Percentiles rank a stretch among this genome's conserved stretches.
phyloP scores from a whole-genome alignment of 2,329 filamentous ascomycete genomes.

The Arthrobotrys musiformis region DNA sequence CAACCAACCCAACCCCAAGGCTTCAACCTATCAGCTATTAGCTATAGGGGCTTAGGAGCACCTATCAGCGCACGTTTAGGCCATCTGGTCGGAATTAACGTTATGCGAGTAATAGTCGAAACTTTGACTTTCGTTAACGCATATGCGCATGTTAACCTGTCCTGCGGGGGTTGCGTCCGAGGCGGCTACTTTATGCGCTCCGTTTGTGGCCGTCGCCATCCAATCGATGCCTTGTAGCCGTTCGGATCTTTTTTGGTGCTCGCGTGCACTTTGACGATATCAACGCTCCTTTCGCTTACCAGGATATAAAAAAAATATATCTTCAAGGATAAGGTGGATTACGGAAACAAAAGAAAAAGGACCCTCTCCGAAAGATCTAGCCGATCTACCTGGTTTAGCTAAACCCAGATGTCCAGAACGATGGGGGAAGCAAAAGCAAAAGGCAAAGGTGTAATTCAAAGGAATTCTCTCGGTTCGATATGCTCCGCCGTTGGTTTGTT shows the following conservation, averaged over 20 bases:
- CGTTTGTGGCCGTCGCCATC: slow-evolving; percentile 34
- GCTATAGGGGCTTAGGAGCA: neutral
- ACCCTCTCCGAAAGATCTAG: neutral
- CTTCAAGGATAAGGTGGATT: slow-evolving; percentile 11
- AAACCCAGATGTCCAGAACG: no score
- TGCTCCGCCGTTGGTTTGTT: slow-evolving; percentile 37
- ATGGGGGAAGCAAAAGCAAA: slow-evolving; percentile 11
- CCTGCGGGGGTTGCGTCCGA: slow-evolving; percentile 12
- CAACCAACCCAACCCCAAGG: no score
- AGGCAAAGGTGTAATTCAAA: neutral
- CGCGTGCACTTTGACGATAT: slow-evolving; percentile 25
- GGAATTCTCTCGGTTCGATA: slow-evolving; percentile 33
- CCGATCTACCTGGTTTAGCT: no score
- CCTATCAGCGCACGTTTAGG: slow-evolving; percentile 17
- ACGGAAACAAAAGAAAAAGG: neutral
- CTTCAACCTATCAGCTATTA: no score
- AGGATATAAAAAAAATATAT: slow-evolving; percentile 26
- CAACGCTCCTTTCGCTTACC: slow-evolving; percentile 26
- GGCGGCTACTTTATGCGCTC: slow-evolving; percentile 12
- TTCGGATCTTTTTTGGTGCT: slow-evolving; percentile 29
- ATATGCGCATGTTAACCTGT: slow-evolving; percentile 20
- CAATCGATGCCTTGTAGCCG: slow-evolving; percentile 26
- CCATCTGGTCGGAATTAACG: slow-evolving; percentile 8
- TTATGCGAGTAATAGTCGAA: slow-evolving; percentile 6
- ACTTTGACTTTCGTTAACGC: neutral